Percentiles rank a stretch among this genome's conserved stretches.
phyloP scores from a whole-genome alignment of 2,329 filamentous ascomycete species.

The Sporothrix phasma region DNA sequence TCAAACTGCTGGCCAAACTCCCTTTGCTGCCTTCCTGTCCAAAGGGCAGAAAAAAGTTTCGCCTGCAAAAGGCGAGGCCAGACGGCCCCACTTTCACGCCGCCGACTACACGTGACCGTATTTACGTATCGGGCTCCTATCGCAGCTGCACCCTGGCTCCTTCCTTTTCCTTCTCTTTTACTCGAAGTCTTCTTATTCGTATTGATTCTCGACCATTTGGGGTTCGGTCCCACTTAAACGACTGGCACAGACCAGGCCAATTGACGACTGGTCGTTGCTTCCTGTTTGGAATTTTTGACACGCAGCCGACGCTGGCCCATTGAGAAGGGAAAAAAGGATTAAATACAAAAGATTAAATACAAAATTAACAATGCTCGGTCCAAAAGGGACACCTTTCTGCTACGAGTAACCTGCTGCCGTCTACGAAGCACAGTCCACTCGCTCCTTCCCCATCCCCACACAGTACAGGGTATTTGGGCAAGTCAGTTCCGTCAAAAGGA shows the following conservation, averaged over 20 bases:
- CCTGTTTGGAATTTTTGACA: conserved; percentile 6
- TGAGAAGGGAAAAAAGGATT: too few species aligned
- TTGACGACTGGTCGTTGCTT: neutral
- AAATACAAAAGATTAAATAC: too few species aligned
- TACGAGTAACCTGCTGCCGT: neutral
- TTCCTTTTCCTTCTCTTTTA: neutral
- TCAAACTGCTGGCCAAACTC: neutral
- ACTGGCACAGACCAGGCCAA: conserved; percentile 1
- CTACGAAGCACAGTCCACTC: neutral
- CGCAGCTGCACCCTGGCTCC: neutral
- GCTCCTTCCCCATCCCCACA: neutral
- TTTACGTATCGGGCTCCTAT: neutral
- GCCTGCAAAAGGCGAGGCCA: neutral
- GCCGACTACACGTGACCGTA: neutral
- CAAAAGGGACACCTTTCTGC: neutral
- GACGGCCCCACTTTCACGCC: neutral
- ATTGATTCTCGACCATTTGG: neutral
- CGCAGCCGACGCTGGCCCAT: neutral
- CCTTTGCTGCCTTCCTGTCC: neutral
- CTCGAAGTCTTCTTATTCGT: too few species aligned
- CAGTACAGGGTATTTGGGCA: neutral
- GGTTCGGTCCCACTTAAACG: neutral
- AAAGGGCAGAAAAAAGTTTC: conserved; percentile 3
- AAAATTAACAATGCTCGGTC: too few species aligned
- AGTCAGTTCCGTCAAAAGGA: neutral